Base-by-base conservation (phyloP, 73 alveolate genomes). In the Paramecium pentaurelia region DNA sequence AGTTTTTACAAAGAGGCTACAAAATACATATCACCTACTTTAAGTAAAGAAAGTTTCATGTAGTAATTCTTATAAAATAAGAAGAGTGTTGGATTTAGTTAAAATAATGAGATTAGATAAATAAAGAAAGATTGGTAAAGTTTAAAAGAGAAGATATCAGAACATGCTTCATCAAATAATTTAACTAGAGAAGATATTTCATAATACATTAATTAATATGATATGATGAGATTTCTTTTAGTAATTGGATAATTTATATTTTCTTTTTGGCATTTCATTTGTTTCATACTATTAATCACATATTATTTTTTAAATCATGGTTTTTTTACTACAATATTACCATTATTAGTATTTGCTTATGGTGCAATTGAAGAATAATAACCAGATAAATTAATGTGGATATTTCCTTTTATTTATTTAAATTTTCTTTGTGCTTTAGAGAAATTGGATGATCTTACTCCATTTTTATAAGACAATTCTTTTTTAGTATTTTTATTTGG, bases 261-360 rank as follows among this genome's bases (percentile, higher is more conserved):
- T 42, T 27, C 91, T 6, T 80, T 45, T 22, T 80, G 91, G 91
- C 91, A 80, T 49, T 80, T 27, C 49, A 32, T 40, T 44, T 80
- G 91, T 25, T 80, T 80, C 75, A 32, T 45, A 12, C 27, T 80
- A 22, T 27, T 80, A 14, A 80, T 80, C 3, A 42, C 44, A 3
- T 80, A 80, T 80, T 80, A 80, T 32, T 80, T 80, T 49, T 12
- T 45, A 32, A 80, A 80, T 80, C 91, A 80, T 80, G 91, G 91
- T 11, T 45, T 80, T 54, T 44, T 80, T 25, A 45, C 91, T 6
- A 80, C 45, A 18, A 25, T 80, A 12, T 45, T 80, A 6, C 91
- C 91, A 8, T 20, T 80, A 45, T 42, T 42, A 27, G 91, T 80
- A 8, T 80, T 80, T 80, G 91, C 77, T 44, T 80, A 80, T 47